These are phyloP conservation scores for Oxytropis ochrocephala DNA, from an alignment of 306 rosid species.

Conservation along the genomic window DNA sequence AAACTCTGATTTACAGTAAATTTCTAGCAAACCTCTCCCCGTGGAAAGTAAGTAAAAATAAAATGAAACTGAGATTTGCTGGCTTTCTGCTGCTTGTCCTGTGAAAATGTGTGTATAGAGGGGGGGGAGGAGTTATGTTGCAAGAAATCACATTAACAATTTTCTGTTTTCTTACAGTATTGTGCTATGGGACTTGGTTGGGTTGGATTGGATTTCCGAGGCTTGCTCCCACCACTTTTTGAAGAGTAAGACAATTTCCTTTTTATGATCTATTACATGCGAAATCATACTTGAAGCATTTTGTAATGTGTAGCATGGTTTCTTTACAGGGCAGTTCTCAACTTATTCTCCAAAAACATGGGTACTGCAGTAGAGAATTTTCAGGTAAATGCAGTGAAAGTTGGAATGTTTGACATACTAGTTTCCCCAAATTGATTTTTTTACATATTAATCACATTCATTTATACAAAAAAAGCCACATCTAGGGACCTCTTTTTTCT, in stretches of 20 bases:
- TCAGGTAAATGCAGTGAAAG: conserved; percentile 59
- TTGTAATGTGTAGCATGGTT: conserved; percentile 24
- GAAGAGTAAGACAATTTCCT: conserved; percentile 59
- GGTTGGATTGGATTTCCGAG: conserved; percentile 98
- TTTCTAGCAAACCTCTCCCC: neutral
- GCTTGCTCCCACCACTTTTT: conserved; percentile 91
- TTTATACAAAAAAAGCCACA: conserved; percentile 5
- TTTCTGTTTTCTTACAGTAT: conserved; percentile 50
- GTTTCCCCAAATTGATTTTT: conserved; percentile 15
- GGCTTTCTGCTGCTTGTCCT: neutral
- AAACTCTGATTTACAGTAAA: neutral
- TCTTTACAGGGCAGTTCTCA: conserved; percentile 79
- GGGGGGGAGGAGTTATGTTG: neutral
- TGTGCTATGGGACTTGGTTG: conserved; percentile 99
- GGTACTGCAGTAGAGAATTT: conserved; percentile 86
- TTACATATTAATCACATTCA: neutral
- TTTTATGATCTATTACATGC: conserved; percentile 8
- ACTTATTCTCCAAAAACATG: conserved; percentile 86
- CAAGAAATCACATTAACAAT: conserved; percentile 21
- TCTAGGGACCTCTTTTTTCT: conserved; percentile 11
- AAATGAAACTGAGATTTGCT: neutral
- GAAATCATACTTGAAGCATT: neutral
- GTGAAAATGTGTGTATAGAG: neutral
- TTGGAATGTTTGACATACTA: conserved; percentile 7
- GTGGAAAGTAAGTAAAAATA: neutral